Evolutionary conservation across 225 moss, liverwort and hornwort genomes (phyloP), one percentile per base, ranked within the genome.

Genomic region (Neckera pumila): DNA sequence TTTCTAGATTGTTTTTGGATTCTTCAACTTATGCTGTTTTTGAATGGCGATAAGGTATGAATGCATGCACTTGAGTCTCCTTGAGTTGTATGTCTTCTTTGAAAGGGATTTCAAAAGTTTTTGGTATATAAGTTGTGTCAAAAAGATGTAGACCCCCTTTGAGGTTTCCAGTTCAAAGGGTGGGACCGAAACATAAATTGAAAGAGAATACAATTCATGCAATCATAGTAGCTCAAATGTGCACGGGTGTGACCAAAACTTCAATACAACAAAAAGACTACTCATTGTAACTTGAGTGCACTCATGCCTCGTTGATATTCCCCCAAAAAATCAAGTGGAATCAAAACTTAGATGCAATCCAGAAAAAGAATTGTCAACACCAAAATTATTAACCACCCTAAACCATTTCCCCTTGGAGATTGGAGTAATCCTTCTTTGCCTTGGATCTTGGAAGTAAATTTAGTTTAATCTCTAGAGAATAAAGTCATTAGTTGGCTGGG

Each of bases 401-500:
- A 47, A 30, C 4, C 45, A 45, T 11, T 73, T 2, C 3, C 28
- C 17, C 1, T 73, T 11, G 7, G 9, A 74, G 11, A 30, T 47
- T 74, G 18, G 6, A 1, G 18, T 31, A 45, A 73, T 45, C 27
- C 18, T 1, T 30, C n/a, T n/a, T n/a, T n/a, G n/a, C 11, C 3
- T 17, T 28, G 0, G 0, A 72, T 27, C 9, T 2, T 17, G 0
- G 1, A 2, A 74, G 10, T 47, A 11, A 73, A 73, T 28, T 45
- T 73, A 28, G 17, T 72, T 28, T 40, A 71, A 71, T 9, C 3
- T 43, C 0, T 2, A 16, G 1, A 27, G 16, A 27, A 11, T 12
- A 49, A 49, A 49, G 10, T 72, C 27, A 43, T 72, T 43, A 16
- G 10, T 72, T 71, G 15, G 42, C 3, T 43, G 0, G 16, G 31